Base-by-base conservation (phyloP, 2,329 filamentous ascomycete genomes). In the Verticillium dahliae region DNA sequence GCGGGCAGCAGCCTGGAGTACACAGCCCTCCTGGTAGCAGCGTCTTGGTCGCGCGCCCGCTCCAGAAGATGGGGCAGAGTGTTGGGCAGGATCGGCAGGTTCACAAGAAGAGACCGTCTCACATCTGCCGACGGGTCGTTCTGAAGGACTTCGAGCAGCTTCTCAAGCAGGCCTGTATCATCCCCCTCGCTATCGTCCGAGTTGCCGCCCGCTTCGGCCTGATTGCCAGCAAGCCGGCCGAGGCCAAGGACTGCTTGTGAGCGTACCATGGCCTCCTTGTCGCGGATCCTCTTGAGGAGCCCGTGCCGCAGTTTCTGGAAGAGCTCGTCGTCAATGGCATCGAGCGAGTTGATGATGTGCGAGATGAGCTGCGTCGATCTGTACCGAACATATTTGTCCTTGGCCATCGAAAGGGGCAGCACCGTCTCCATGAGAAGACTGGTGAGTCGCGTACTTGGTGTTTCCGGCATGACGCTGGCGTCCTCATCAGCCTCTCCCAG, bases 121-220 rank as follows among this genome's bases (percentile, higher is more conserved):
- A 99, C 95, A 69, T 99, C 95, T 2, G 94, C 92, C 67, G 92
- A 96, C 0, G 94, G 90, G 69, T 99, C 95, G 68, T 98, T 95
- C 72, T 96, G 92, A 67, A 98, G 82, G 35, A 96, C 89, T 68
- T 96, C 90, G 10, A 97, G 80, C 4, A 98, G 84, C 74, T 92
- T 96, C 62, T 90, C 87, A 31, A 97, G 78, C 45, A 97, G 81
- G 9, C 90, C 90, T 9, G 84, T 86, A 11, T 84, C 83, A 11
- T 82, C 80, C 27, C 82, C 82, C 61, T 89, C 86, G 62, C 87
- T 89, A 41, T 88, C 87, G 56, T 92, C 89, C 11, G 88, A 85
- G 65, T 90, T 84, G 39, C 82, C 83, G 67, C 86, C 86, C 11
- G 86, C 89, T 61, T 90, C 90, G 4, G 89, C 85, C 67, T 90